phyloP scores from a whole-genome alignment of 192 early-diverging fungal genomes.

The Pilobolus umbonatus region DNA sequence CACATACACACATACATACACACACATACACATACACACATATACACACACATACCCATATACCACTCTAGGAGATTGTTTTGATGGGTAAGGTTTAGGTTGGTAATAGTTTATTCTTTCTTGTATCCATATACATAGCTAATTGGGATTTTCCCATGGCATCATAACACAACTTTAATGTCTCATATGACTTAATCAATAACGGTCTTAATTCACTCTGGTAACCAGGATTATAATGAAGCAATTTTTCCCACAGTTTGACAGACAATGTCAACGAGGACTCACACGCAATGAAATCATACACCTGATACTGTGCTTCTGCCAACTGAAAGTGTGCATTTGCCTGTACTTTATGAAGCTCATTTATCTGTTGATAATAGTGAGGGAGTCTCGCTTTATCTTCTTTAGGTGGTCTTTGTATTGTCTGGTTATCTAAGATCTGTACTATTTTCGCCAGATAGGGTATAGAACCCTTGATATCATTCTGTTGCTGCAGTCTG shows the following conservation, averaged over 20 bases:
- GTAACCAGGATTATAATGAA: background rate
- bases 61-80: background rate
- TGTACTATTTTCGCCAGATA: conserved; percentile 24
- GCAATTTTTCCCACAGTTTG: conserved; percentile 17
- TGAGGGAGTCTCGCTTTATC: background rate
- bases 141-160: conserved; percentile 12
- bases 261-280: conserved; percentile 1
- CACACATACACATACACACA: background rate
- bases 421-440: conserved; percentile 22
- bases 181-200: conserved; percentile 1
- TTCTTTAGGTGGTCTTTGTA: background rate
- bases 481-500: background rate
- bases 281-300: conserved; percentile 12
- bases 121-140: conserved; percentile 14
- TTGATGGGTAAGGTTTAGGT: background rate
- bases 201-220: background rate
- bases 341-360: conserved; percentile 9
- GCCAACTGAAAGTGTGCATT: conserved; percentile 18
- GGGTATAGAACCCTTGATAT: conserved; percentile 17
- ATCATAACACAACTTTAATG: conserved; percentile 13
- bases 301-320: conserved; percentile 11
- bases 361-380: background rate
- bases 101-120: background rate
- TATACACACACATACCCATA: background rate
- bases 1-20: too few species aligned